These are phyloP conservation scores for Microdochium paspali DNA, from an alignment of 2,329 filamentous ascomycete genomes.

Conservation along the genomic window DNA sequence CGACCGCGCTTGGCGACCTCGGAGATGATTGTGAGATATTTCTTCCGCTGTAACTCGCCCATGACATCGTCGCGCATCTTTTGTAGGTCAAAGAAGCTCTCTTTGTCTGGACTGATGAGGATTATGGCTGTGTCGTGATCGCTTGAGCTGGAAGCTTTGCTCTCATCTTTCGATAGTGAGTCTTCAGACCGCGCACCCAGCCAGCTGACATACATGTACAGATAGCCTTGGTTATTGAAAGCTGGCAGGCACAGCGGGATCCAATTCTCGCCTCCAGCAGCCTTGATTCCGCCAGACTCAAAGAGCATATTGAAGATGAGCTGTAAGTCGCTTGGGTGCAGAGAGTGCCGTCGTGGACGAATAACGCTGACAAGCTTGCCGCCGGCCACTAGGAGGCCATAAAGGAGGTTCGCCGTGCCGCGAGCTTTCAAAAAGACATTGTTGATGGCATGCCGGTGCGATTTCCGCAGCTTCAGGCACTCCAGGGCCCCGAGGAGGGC, in stretches of 20 bases:
- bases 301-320: constrained; percentile 99
- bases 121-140: constrained; percentile 82
- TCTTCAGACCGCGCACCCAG: constrained; percentile 53
- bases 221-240: constrained; percentile 92
- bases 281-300: constrained; percentile 83
- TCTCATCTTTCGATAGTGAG: constrained; percentile 17
- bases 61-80: constrained; percentile 56
- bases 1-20: constrained; percentile 63
- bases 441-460: constrained; percentile 78
- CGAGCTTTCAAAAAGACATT: constrained; percentile 74
- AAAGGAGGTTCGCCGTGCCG: constrained; percentile 64
- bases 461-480: constrained; percentile 84
- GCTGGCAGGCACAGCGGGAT: constrained; percentile 91
- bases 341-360: constrained; percentile 83
- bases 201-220: constrained; percentile 99
- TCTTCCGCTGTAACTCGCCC: constrained; percentile 65
- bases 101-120: constrained; percentile 84
- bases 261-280: constrained; percentile 91
- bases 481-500: constrained; percentile 83
- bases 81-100: constrained; percentile 85
- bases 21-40: constrained; percentile 65
- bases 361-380: constrained; percentile 92
- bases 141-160: constrained; percentile 44
- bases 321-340: constrained; percentile 91
- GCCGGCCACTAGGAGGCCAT: constrained; percentile 87